Percentiles rank a stretch among this genome's conserved stretches.
phyloP scores from a whole-genome alignment of 1,139 yeast genomes.

The Hyphopichia fennica region DNA sequence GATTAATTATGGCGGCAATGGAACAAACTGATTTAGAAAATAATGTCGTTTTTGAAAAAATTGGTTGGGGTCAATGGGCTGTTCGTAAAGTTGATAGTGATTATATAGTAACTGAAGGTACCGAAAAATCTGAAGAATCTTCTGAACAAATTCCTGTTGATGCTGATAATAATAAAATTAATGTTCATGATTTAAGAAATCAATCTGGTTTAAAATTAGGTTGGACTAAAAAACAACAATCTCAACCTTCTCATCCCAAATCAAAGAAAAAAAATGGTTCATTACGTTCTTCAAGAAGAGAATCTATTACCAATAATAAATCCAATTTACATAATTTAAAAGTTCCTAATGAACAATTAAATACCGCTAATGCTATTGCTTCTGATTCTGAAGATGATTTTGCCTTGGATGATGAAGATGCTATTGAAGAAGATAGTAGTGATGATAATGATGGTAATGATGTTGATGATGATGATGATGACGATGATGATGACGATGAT shows the following conservation, averaged over 20 bases:
- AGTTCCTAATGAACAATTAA: slow-evolving; percentile 38
- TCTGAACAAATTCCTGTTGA: slow-evolving; percentile 1
- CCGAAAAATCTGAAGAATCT: slow-evolving; percentile 19
- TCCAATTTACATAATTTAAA: slow-evolving; percentile 47
- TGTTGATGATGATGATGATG: slow-evolving; percentile 23
- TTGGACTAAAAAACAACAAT: slow-evolving; percentile 41
- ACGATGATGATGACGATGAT: slow-evolving; percentile 10
- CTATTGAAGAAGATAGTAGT: slow-evolving; percentile 10
- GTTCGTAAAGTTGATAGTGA: slow-evolving; percentile 59
- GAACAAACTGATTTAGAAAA: slow-evolving; percentile 62
- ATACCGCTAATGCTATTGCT: slow-evolving; percentile 31
- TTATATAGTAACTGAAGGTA: slow-evolving; percentile 48
- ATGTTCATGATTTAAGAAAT: slow-evolving; percentile 37
- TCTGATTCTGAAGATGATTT: slow-evolving; percentile 51
- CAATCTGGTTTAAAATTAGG: slow-evolving; percentile 43
- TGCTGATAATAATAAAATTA: slow-evolving; percentile 34
- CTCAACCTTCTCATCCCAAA: neutral
- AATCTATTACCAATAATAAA: slow-evolving; percentile 52
- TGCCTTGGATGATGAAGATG: slow-evolving; percentile 25
- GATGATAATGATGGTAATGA: slow-evolving; percentile 17
- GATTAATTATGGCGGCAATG: slow-evolving; percentile 86
- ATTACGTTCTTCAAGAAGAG: slow-evolving; percentile 37
- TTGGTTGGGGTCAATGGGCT: slow-evolving; percentile 99
- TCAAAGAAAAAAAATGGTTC: neutral
- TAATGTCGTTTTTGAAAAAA: slow-evolving; percentile 78